These are phyloP conservation scores for Simmondsia chinensis DNA, from an alignment of 148 eudicot species.

Conservation along the genomic window DNA sequence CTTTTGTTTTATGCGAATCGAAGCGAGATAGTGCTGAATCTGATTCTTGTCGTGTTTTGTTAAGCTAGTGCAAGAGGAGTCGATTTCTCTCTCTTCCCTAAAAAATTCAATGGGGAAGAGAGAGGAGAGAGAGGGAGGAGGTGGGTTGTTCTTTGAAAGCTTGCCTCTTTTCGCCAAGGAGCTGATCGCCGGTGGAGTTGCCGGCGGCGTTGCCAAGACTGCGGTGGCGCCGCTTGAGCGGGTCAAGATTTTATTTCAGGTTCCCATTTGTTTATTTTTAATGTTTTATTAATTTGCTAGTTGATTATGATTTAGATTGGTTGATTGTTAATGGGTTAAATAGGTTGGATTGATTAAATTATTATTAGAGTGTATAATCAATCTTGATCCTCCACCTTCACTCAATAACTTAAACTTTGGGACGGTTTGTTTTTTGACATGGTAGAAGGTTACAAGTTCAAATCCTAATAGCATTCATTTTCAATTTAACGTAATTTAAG, in stretches of 20 bases:
- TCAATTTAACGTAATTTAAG: too few species aligned
- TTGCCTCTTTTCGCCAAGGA: conserved; percentile 76
- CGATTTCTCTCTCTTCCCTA: conserved; percentile 2
- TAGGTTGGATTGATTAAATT: too few species aligned
- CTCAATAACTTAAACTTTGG: too few species aligned
- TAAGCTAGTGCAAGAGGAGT: too few species aligned
- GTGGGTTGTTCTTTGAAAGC: conserved; percentile 18
- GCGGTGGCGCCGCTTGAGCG: conserved; percentile 94
- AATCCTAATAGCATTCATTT: too few species aligned
- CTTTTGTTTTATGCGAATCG: too few species aligned
- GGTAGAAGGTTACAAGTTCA: too few species aligned
- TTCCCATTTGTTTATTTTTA: conserved; percentile 1
- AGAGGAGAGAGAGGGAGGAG: conserved; percentile 26
- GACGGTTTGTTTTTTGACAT: too few species aligned
- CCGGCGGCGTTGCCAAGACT: conserved; percentile 87
- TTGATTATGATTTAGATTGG: neutral
- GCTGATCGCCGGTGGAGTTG: conserved; percentile 81
- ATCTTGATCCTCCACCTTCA: too few species aligned
- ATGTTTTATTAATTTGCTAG: neutral
- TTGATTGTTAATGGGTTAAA: neutral
- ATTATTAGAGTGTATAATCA: too few species aligned
- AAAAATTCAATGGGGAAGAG: conserved; percentile 20
- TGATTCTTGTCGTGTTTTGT: too few species aligned
- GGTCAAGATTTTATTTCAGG: conserved; percentile 92
- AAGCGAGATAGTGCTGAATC: too few species aligned